These are phyloP conservation scores for Colletotrichum sidae DNA, from an alignment of 2,329 filamentous ascomycete species.

Conservation along the genomic window DNA sequence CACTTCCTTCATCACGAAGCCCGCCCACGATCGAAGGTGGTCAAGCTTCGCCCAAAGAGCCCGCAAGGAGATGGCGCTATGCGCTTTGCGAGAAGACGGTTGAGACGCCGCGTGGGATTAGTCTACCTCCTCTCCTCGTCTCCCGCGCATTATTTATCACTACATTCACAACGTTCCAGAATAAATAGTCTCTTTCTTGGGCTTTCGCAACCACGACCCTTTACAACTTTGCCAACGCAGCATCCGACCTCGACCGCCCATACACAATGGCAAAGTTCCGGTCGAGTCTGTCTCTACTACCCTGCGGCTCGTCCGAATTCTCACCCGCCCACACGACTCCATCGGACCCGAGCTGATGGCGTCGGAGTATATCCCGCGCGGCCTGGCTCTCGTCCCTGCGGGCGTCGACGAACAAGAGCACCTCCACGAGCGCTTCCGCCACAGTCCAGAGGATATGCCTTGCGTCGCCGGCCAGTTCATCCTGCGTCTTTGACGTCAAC, in stretches of 20 bases:
- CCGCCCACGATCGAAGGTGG: no score
- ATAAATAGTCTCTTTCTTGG: neutral
- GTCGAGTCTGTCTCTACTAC: constrained; percentile 37
- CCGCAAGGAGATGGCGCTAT: no score
- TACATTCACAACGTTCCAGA: no score
- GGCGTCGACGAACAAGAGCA: constrained; percentile 57
- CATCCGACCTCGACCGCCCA: constrained; percentile 39
- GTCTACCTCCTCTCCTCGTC: no score
- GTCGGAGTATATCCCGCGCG: constrained; percentile 51
- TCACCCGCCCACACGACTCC: neutral
- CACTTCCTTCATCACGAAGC: no score
- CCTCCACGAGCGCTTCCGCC: constrained; percentile 56
- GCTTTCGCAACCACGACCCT: neutral
- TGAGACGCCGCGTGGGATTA: no score
- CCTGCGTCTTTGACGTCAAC: constrained; percentile 49
- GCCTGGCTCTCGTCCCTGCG: constrained; percentile 49
- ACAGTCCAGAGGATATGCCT: constrained; percentile 56
- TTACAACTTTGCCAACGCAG: constrained; percentile 14
- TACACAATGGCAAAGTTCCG: constrained; percentile 52
- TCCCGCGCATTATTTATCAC: no score
- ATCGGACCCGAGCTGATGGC: constrained; percentile 38
- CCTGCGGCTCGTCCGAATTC: neutral
- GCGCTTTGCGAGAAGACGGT: no score
- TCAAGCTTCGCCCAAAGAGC: no score
- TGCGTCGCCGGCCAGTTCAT: constrained; percentile 58